Evolutionary conservation across 306 rosid species (phyloP).

Genomic region (Cucumis hystrix): DNA sequence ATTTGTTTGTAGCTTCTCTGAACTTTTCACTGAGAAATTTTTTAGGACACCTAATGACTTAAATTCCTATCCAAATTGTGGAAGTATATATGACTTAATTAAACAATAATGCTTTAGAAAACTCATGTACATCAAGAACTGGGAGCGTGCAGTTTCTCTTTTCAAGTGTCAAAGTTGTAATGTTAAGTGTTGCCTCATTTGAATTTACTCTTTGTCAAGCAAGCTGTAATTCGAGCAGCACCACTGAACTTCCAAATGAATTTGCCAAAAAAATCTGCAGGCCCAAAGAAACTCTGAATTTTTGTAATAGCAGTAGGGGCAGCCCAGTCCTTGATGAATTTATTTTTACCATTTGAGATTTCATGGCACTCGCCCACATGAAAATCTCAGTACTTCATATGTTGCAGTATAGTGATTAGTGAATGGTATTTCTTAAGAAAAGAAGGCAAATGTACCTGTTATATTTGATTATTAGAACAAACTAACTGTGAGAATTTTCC

Average conservation of each 20-base stretch:
- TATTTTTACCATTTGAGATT: neutral
- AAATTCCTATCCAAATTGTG: neutral
- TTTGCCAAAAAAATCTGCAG: neutral
- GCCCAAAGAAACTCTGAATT: neutral
- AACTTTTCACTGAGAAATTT: neutral
- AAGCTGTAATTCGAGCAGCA: neutral
- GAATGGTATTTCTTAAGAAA: neutral
- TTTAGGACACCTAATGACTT: neutral
- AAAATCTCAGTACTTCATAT: no score
- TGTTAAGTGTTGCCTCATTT: neutral
- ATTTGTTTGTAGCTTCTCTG: no score
- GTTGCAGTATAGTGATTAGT: no score
- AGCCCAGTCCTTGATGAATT: neutral
- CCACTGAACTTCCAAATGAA: neutral
- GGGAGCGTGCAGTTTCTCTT: neutral
- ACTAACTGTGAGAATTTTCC: conserved; percentile 14
- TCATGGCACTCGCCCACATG: neutral
- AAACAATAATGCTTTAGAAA: neutral
- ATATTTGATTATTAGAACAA: neutral
- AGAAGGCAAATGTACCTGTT: neutral
- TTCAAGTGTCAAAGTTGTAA: neutral
- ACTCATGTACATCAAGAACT: neutral
- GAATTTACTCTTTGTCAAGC: neutral
- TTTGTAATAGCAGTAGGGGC: neutral
- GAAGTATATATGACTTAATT: neutral